These are phyloP conservation scores for Vigna mungo DNA, from an alignment of 306 rosid genomes.

Conservation along the genomic window DNA sequence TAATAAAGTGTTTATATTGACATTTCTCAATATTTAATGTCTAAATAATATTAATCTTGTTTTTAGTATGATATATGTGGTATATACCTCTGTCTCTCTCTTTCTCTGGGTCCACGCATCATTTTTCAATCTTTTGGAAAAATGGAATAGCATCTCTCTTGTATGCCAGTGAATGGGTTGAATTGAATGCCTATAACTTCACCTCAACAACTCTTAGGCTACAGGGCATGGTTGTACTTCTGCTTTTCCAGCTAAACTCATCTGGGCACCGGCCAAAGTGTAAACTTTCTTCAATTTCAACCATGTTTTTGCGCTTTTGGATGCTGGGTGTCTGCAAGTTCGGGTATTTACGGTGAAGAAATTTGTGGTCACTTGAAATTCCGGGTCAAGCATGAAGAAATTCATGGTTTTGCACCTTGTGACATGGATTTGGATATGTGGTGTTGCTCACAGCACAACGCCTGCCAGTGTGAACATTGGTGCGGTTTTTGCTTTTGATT, in stretches of 20 bases:
- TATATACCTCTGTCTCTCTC: too few relatives aligned
- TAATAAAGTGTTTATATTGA: background rate
- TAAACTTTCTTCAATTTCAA: constrained; percentile 29
- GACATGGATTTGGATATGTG: constrained; percentile 58
- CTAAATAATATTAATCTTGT: background rate
- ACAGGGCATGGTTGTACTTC: background rate
- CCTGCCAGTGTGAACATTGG: constrained; percentile 77
- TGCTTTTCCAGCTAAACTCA: constrained; percentile 22
- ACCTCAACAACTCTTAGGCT: background rate
- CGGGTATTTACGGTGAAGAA: constrained; percentile 38
- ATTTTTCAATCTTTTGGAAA: background rate
- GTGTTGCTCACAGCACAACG: constrained; percentile 53
- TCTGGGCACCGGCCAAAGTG: constrained; percentile 33
- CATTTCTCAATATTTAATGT: background rate
- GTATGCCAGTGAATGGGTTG: background rate
- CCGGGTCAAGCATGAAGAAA: constrained; percentile 51
- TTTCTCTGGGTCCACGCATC: background rate
- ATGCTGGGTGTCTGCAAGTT: constrained; percentile 36
- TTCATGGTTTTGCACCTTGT: constrained; percentile 42
- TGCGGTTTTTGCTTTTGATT: constrained; percentile 75
- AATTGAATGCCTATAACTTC: background rate
- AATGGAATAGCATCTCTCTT: background rate
- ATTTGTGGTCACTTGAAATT: constrained; percentile 38
- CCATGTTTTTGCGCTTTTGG: constrained; percentile 27
- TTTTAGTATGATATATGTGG: background rate